Conservation (phyloP, 2,329 filamentous ascomycete genomes). For the Didymella lethalis region DNA sequence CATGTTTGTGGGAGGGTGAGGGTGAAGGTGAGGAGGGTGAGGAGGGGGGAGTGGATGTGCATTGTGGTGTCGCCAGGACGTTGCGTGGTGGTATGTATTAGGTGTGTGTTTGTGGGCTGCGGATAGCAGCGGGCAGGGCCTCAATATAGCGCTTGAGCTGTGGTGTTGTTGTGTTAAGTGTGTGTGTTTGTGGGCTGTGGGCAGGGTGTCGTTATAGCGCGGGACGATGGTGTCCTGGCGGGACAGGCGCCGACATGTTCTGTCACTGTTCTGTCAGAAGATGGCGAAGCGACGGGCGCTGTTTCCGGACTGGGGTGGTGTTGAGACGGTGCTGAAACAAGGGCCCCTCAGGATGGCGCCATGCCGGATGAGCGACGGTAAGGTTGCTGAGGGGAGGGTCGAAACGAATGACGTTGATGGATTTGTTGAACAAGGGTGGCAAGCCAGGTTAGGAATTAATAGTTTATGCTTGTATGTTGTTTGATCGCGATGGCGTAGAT, state of each 20-base stretch:
- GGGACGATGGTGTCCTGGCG: not conserved
- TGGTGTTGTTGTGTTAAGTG: no score
- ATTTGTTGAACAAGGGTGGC: not conserved
- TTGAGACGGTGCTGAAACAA: conserved; percentile 45
- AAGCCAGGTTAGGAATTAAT: not conserved
- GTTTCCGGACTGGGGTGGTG: conserved; percentile 28
- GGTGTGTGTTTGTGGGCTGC: no score
- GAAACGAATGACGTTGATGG: conserved; percentile 2
- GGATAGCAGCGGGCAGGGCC: no score
- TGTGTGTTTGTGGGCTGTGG: no score
- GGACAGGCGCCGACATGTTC: not conserved
- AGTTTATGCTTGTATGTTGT: not conserved
- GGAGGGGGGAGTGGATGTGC: conserved; percentile 32
- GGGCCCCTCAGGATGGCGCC: conserved; percentile 1
- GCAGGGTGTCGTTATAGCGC: no score
- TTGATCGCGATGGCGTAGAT: not conserved
- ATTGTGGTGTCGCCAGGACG: conserved; percentile 17
- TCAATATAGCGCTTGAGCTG: no score
- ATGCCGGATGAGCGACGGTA: not conserved
- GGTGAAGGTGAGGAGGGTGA: conserved; percentile 30
- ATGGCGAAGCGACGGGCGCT: not conserved
- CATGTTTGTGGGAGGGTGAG: conserved; percentile 23
- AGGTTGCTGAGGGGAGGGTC: not conserved
- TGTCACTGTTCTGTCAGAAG: conserved; percentile 2
- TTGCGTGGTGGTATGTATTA: not conserved